Percentiles rank a stretch among this genome's conserved stretches.
phyloP scores from a whole-genome alignment of 106 monocot species.

The Dioscorea zingiberensis region DNA sequence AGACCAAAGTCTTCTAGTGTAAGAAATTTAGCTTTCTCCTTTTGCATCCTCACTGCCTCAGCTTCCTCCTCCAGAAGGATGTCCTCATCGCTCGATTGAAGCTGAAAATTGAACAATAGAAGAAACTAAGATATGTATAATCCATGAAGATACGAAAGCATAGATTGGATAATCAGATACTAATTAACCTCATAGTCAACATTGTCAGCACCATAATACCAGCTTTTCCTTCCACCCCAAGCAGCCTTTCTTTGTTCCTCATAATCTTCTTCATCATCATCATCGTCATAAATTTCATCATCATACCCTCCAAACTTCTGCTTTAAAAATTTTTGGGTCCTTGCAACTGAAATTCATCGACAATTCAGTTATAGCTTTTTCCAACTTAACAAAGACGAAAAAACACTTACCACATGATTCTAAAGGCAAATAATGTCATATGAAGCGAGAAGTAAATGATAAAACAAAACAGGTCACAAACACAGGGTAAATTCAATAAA shows the following conservation, averaged over 20 bases:
- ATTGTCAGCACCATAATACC: constrained; percentile 68
- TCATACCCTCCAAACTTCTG: constrained; percentile 61
- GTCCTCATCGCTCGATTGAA: constrained; percentile 85
- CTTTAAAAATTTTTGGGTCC: constrained; percentile 56
- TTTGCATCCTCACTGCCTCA: constrained; percentile 61
- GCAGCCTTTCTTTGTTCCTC: constrained; percentile 33
- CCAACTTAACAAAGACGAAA: no score
- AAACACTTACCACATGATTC: no score
- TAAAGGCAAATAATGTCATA: no score
- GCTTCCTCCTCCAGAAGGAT: constrained; percentile 61
- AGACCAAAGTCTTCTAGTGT: constrained; percentile 72
- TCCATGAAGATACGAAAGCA: no score
- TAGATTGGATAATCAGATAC: no score
- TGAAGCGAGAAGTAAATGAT: no score
- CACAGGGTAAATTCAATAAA: no score
- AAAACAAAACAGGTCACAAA: no score
- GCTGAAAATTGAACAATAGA: constrained; percentile 15
- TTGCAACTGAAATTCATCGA: constrained; percentile 31
- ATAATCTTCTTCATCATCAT: constrained; percentile 42
- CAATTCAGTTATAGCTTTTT: no score
- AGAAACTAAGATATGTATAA: neutral
- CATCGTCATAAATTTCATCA: constrained; percentile 49
- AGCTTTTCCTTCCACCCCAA: constrained; percentile 62
- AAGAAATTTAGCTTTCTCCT: constrained; percentile 59
- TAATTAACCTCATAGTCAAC: constrained; percentile 62